phyloP scores from a whole-genome alignment of 768 basidiomycete species.

The Psilocybe sp. region DNA sequence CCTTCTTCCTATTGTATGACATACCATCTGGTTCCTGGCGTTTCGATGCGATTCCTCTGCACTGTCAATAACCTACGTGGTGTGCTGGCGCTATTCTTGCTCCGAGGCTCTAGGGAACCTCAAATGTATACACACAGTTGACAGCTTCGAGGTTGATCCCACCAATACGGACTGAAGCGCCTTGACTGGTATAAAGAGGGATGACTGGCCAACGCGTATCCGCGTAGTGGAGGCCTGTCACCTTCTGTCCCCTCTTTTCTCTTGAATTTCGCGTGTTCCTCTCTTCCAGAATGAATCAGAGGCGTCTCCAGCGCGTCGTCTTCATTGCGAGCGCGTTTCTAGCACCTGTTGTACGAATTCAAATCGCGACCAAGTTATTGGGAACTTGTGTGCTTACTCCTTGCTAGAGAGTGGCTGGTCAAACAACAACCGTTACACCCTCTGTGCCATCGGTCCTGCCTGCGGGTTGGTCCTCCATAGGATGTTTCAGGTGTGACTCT shows the following conservation, averaged over 20 bases:
- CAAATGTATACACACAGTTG: no score
- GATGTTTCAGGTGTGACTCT: conserved; percentile 46
- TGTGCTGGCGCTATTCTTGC: no score
- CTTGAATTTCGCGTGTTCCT: background rate
- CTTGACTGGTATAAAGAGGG: background rate
- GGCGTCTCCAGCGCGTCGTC: conserved; percentile 1
- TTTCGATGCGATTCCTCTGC: no score
- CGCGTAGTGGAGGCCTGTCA: conserved; percentile 15
- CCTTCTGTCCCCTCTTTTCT: conserved; percentile 1
- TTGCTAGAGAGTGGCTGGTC: conserved; percentile 8
- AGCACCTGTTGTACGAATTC: conserved; percentile 7
- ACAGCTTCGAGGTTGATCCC: no score
- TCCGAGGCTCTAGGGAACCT: no score
- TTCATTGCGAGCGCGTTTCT: conserved; percentile 7
- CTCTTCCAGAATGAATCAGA: conserved; percentile 1
- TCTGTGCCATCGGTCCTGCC: conserved; percentile 33
- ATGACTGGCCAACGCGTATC: background rate
- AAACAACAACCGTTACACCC: conserved; percentile 1
- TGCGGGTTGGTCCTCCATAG: conserved; percentile 42
- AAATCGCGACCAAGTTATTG: background rate
- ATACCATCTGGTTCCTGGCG: no score
- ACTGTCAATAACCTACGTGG: no score
- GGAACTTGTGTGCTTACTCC: background rate
- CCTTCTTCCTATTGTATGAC: no score
- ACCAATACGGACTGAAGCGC: background rate